phyloP scores from a whole-genome alignment of 179 eudicot species.

The Spinacia oleracea region DNA sequence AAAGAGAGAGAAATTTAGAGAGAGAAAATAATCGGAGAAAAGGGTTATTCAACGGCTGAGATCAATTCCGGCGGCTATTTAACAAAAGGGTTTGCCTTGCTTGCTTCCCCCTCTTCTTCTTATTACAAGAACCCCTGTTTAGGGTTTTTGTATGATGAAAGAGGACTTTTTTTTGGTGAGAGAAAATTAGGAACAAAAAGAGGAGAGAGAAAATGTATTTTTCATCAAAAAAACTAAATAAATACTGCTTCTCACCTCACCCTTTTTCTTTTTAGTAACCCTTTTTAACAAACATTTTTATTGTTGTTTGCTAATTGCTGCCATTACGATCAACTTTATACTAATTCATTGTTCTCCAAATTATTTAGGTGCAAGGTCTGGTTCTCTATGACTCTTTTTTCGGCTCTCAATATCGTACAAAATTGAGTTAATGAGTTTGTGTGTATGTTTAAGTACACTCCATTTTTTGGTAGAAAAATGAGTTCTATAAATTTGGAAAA shows the following conservation, averaged over 20 bases:
- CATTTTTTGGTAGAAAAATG: too few species aligned
- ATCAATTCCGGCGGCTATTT: constrained; percentile 44
- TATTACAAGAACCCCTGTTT: constrained; percentile 39
- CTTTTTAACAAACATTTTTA: constrained; percentile 21
- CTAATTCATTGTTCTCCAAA: background rate
- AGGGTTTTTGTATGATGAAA: constrained; percentile 40
- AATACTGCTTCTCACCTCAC: constrained; percentile 14
- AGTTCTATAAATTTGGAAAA: too few species aligned
- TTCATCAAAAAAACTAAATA: constrained; percentile 14
- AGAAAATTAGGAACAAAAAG: constrained; percentile 1
- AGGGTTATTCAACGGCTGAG: constrained; percentile 23
- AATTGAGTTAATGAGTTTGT: too few species aligned
- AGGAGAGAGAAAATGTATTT: constrained; percentile 3
- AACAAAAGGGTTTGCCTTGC: constrained; percentile 15
- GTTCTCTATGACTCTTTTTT: too few species aligned
- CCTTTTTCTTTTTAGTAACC: background rate
- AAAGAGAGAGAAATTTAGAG: background rate
- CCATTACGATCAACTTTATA: background rate
- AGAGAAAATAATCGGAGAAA: constrained; percentile 21
- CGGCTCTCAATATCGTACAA: too few species aligned
- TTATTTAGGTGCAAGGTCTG: too few species aligned
- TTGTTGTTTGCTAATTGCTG: constrained; percentile 16
- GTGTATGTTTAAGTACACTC: background rate
- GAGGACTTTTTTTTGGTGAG: constrained; percentile 20
- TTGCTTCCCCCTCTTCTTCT: background rate